Evolutionary conservation across 208 protist genomes (phyloP).

Genomic region (Tritrichomonas musculus): DNA sequence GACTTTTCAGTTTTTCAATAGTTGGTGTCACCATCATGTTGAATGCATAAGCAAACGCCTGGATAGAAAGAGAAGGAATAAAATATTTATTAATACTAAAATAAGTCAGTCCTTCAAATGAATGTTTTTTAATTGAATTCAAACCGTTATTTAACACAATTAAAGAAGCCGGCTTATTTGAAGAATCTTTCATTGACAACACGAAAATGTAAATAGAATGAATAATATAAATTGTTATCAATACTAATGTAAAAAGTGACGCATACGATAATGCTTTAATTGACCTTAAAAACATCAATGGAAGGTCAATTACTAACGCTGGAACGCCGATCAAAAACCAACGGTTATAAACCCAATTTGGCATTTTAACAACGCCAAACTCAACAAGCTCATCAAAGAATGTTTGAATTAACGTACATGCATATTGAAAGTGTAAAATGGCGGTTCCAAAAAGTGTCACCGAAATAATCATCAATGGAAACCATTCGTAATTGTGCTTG

Average conservation of each 20-base stretch:
- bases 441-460: background rate
- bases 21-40: background rate
- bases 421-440: background rate
- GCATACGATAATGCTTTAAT: background rate
- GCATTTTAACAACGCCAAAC: background rate
- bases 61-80: background rate
- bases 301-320: background rate
- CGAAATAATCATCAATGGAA: background rate
- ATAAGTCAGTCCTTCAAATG: background rate
- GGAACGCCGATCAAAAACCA: background rate
- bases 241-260: background rate
- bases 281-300: background rate
- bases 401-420: background rate
- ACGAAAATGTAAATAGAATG: background rate
- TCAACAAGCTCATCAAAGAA: background rate
- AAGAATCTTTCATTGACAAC: background rate
- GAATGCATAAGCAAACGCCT: background rate
- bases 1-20: background rate
- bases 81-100: background rate
- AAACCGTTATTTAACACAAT: too few species aligned
- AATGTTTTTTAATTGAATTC: too few species aligned
- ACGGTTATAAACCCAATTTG: background rate
- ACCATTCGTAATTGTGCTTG: background rate
- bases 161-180: too few species aligned
- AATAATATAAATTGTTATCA: background rate